Percentiles rank a stretch among this genome's conserved stretches.
Evolutionary conservation across 306 rosid genomes (phyloP).

Genomic region (Cicer yamashitae): DNA sequence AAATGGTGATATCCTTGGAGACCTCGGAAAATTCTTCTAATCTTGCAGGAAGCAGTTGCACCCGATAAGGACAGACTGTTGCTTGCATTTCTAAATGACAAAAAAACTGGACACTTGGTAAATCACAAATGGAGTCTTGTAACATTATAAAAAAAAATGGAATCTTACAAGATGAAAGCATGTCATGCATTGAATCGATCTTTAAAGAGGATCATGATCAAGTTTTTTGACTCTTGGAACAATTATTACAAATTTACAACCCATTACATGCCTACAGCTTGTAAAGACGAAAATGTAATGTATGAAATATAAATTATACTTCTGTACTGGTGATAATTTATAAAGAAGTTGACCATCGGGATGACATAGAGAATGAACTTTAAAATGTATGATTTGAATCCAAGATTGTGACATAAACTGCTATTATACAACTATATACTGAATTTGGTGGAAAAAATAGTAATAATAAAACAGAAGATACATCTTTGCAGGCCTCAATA

Average conservation of each 20-base stretch:
- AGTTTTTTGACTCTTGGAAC: slow-evolving; percentile 34
- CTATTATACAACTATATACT: slow-evolving; percentile 33
- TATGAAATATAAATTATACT: slow-evolving; percentile 32
- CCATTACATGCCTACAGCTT: slow-evolving; percentile 28
- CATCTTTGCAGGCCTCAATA: slow-evolving; percentile 48
- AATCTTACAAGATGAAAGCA: neutral
- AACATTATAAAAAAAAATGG: neutral
- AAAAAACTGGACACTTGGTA: slow-evolving; percentile 3
- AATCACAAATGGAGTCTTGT: slow-evolving; percentile 18
- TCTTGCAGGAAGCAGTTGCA: slow-evolving; percentile 35
- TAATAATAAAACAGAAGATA: slow-evolving; percentile 44
- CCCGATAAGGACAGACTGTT: neutral
- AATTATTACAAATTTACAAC: slow-evolving; percentile 14
- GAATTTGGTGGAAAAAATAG: slow-evolving; percentile 40
- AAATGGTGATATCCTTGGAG: slow-evolving; percentile 84
- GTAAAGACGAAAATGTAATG: slow-evolving; percentile 34
- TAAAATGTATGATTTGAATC: neutral
- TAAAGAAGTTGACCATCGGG: slow-evolving; percentile 9
- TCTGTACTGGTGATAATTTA: slow-evolving; percentile 6
- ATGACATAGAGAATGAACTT: slow-evolving; percentile 11
- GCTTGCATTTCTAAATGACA: slow-evolving; percentile 23
- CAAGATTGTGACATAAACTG: neutral
- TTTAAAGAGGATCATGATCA: slow-evolving; percentile 31
- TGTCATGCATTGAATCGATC: slow-evolving; percentile 30
- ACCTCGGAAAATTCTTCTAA: slow-evolving; percentile 52